Evolutionary conservation across 2,329 filamentous ascomycete genomes (phyloP).

Genomic region (Trichoderma sp.): DNA sequence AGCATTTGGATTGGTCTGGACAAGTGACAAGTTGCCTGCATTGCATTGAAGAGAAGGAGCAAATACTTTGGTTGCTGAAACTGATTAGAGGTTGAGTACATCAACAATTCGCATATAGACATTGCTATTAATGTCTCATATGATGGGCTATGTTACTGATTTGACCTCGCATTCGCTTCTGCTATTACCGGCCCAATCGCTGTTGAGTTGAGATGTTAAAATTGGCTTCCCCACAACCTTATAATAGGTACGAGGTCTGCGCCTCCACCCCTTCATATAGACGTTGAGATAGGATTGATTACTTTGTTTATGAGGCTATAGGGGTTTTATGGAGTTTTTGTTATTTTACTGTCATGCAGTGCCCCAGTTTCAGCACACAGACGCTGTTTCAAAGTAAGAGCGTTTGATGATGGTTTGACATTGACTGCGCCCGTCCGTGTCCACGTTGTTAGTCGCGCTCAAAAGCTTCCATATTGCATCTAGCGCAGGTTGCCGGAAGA

Average conservation of each 20-base stretch:
- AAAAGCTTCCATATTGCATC: neutral
- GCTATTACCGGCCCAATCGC: neutral
- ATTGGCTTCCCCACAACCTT: neutral
- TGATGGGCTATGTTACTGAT: rapidly evolving
- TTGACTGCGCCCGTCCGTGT: neutral
- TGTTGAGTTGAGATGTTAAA: neutral
- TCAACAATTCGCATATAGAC: neutral
- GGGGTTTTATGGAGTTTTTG: neutral
- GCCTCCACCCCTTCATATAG: neutral
- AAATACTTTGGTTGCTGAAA: neutral
- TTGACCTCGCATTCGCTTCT: neutral
- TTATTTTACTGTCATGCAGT: neutral
- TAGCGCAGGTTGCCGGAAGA: neutral
- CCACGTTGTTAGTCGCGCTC: neutral
- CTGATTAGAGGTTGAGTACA: neutral
- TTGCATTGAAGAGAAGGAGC: neutral
- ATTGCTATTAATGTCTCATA: neutral
- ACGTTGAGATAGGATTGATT: neutral
- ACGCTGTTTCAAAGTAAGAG: neutral
- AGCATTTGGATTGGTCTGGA: neutral
- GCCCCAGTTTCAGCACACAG: neutral
- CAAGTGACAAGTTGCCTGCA: neutral
- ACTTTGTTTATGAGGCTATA: neutral
- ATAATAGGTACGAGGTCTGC: neutral
- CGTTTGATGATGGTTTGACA: neutral